phyloP scores from a whole-genome alignment of 805 yeast species.

The Saccharomycopsis microspora region DNA sequence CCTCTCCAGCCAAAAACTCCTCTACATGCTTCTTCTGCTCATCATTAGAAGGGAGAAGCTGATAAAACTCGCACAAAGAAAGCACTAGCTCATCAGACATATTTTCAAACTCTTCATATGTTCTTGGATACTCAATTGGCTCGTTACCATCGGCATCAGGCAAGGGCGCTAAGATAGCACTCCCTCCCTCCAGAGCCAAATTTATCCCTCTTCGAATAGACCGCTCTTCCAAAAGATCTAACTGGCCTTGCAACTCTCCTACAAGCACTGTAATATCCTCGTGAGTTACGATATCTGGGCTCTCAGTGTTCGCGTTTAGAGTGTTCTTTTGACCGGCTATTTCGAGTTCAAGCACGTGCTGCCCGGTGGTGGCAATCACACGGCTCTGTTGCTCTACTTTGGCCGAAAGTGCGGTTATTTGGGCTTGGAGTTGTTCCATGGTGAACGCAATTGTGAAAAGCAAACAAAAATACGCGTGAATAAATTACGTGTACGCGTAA shows the following conservation, averaged over 20 bases:
- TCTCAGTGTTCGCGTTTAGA: conserved; percentile 19
- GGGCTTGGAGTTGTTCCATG: conserved; percentile 22
- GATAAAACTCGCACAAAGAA: conserved; percentile 60
- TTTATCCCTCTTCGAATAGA: conserved; percentile 62
- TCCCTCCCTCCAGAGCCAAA: conserved; percentile 28
- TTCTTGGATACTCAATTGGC: conserved; percentile 52
- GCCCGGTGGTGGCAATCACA: conserved; percentile 66
- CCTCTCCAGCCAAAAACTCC: conserved; percentile 40
- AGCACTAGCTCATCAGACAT: conserved; percentile 36
- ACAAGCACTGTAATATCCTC: conserved; percentile 83
- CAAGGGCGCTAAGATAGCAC: conserved; percentile 43
- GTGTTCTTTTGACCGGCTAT: conserved; percentile 36
- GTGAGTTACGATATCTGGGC: conserved; percentile 52
- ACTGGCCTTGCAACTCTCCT: conserved; percentile 81
- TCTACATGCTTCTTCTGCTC: conserved; percentile 41
- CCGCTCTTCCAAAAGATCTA: conserved; percentile 69
- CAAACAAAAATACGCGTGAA: too few relatives aligned
- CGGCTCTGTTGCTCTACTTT: conserved; percentile 54
- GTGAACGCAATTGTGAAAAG: not conserved
- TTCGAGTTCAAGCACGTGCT: conserved; percentile 63
- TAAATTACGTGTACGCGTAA: too few relatives aligned
- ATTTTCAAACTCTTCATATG: conserved; percentile 38
- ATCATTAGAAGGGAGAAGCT: conserved; percentile 53
- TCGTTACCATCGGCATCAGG: conserved; percentile 72
- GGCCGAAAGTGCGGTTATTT: conserved; percentile 40